A percentile compares a stretch with the other conserved stretches of the same genome.
Evolutionary conservation across 2,329 filamentous ascomycete species (phyloP).

Genomic region (Xenoacremonium recifei): DNA sequence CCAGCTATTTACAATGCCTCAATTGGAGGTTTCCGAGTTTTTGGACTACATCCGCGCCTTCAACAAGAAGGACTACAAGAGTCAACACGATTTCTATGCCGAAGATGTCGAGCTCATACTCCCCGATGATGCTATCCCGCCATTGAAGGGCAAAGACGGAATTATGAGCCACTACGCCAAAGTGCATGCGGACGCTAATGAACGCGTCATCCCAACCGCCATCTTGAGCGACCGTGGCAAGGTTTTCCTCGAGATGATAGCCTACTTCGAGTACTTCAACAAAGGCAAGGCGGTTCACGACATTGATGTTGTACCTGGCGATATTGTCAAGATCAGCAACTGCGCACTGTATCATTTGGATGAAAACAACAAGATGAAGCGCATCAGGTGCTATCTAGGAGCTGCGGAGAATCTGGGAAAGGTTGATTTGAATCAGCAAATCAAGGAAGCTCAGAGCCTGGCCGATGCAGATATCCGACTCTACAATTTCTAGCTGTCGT

Average conservation of each 20-base stretch:
- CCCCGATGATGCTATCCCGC: not conserved
- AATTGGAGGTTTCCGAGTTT: not conserved
- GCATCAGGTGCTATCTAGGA: conserved; percentile 1
- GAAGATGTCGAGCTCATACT: conserved; percentile 1
- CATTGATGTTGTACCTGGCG: conserved; percentile 3
- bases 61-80: conserved; percentile 3
- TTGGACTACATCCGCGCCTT: conserved; percentile 3
- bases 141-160: not conserved
- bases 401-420: conserved; percentile 1
- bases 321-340: conserved; percentile 5
- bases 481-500: too few relatives aligned
- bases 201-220: conserved; percentile 1
- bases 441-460: too few relatives aligned
- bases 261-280: conserved; percentile 3
- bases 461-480: too few relatives aligned
- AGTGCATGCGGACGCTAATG: conserved; percentile 4
- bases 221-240: conserved; percentile 3
- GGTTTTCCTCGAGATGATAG: conserved; percentile 4
- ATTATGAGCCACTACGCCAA: conserved; percentile 3
- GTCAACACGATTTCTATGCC: conserved; percentile 4
- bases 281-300: conserved; percentile 7
- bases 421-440: conserved; percentile 1
- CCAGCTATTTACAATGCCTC: conserved; percentile 1
- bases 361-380: not conserved
- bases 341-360: conserved; percentile 1